Evolutionary conservation across 257 asterid species (phyloP).

Genomic region (Solanum ossicruentum): DNA sequence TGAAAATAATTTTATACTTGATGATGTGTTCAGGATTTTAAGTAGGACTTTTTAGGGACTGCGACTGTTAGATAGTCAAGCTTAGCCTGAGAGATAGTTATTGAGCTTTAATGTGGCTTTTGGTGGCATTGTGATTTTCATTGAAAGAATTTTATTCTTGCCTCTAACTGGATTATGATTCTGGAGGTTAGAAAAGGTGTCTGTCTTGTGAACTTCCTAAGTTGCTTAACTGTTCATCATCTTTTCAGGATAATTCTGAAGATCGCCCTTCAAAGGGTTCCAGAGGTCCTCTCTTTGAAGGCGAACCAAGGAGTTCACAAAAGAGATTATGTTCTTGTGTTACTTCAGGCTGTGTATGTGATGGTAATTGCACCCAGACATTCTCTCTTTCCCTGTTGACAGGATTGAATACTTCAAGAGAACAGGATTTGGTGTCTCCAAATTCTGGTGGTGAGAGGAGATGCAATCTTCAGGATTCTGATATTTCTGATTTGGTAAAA

Average conservation of each 20-base stretch:
- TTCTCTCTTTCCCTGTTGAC: slow-evolving; percentile 1
- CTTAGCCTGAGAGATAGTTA: not conserved
- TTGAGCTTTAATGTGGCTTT: not conserved
- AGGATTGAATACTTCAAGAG: slow-evolving; percentile 4
- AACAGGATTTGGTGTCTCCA: slow-evolving; percentile 1
- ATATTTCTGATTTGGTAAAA: not conserved
- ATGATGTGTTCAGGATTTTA: not conserved
- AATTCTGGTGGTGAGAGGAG: not conserved
- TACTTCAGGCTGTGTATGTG: slow-evolving; percentile 9
- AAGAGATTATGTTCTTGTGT: not conserved
- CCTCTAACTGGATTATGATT: not conserved
- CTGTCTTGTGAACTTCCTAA: not conserved
- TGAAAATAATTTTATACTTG: not conserved
- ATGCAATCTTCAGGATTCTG: not conserved
- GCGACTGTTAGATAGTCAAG: not conserved
- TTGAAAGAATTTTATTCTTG: not conserved
- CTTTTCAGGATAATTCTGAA: slow-evolving; percentile 10
- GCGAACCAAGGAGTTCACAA: not conserved
- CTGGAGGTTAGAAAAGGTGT: not conserved
- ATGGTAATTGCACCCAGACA: slow-evolving; percentile 8
- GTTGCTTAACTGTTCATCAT: not conserved
- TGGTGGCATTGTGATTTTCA: not conserved
- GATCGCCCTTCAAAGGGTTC: slow-evolving; percentile 1
- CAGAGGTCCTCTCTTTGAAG: slow-evolving; percentile 12
- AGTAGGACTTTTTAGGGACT: not conserved